Base-by-base conservation (phyloP, 1,284 basidiomycete species). In the Retiboletus flavoniger region DNA sequence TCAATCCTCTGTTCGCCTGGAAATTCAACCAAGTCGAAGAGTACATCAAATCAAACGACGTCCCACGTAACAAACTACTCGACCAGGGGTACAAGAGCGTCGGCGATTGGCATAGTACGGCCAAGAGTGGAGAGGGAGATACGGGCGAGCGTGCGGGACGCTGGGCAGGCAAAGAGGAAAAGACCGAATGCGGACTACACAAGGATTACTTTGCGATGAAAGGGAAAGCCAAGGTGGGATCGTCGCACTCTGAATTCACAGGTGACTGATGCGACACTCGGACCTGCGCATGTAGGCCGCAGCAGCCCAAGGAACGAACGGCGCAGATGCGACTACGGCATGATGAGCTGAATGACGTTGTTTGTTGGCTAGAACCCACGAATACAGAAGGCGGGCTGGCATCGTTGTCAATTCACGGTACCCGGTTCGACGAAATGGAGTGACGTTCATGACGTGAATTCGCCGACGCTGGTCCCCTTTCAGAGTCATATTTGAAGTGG, bases 91-190 rank as follows among this genome's bases (percentile, higher is more conserved):
- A 98, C 79, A 89, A 87, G 65, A 94, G 91, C 64, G 86, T 99
- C 58, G 96, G 96, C 9, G 96, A 99, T 74, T 96, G 94, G 91
- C 97, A 99, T 74, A 95, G 93, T 59, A 99, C 96, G 0, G 75
- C 73, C 24, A 85, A 87, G 69, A 86, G 85, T 42, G 78, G 74
- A 0, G 82, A 85, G 29, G 87, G 87, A 0, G 88, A 95, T 63
- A 79, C 79, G 2, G 83, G 80, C 3, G 96, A 99, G 75, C 83
- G 96, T 38, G 85, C 89, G 1, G 96, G 96, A 5, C 77, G 96
- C 53, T 99, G 96, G 96, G 87, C 89, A 39, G 93, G 91, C 21
- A 89, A 84, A 71, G 71, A 75, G 46, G 85, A 87, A 57, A 98
- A 98, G 82, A 93, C 92, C 2, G 96, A 98, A 73, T 99, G 96